Evolutionary conservation across 2,329 filamentous ascomycete species (phyloP).

Genomic region (Diaporthe ilicicola): DNA sequence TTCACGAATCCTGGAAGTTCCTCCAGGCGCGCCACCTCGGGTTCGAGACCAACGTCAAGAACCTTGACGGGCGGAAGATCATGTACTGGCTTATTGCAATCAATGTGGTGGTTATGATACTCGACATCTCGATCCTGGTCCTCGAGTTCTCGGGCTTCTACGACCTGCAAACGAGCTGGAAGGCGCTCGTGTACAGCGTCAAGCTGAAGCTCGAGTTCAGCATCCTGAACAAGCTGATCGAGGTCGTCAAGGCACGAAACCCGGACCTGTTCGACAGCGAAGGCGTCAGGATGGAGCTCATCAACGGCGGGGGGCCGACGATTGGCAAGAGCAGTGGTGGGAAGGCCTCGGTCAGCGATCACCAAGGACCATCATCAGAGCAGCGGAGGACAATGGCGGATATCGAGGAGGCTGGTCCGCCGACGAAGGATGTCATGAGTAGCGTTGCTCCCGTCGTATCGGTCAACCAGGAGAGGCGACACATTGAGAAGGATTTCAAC

Average conservation of each 20-base stretch:
- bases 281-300: constrained; percentile 1
- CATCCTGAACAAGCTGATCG: constrained; percentile 35
- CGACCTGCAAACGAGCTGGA: constrained; percentile 30
- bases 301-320: not conserved
- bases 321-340: not conserved
- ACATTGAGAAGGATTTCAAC: constrained; percentile 4
- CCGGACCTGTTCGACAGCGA: constrained; percentile 21
- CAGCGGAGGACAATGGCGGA: not conserved
- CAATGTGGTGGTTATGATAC: constrained; percentile 54
- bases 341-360: not conserved
- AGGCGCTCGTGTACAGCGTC: constrained; percentile 36
- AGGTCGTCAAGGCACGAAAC: constrained; percentile 29
- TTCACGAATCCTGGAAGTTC: constrained; percentile 14
- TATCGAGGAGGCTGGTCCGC: not conserved
- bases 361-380: not conserved
- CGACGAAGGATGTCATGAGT: not conserved
- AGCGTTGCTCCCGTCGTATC: not conserved
- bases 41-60: constrained; percentile 19
- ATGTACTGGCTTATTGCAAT: constrained; percentile 52
- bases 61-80: constrained; percentile 38
- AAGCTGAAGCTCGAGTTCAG: constrained; percentile 38
- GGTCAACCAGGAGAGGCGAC: constrained; percentile 2
- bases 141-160: constrained; percentile 26
- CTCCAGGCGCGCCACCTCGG: constrained; percentile 12
- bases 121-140: constrained; percentile 47